Evolutionary conservation across 169 alveolate species (phyloP).

Genomic region (Cryptosporidium parvum): DNA sequence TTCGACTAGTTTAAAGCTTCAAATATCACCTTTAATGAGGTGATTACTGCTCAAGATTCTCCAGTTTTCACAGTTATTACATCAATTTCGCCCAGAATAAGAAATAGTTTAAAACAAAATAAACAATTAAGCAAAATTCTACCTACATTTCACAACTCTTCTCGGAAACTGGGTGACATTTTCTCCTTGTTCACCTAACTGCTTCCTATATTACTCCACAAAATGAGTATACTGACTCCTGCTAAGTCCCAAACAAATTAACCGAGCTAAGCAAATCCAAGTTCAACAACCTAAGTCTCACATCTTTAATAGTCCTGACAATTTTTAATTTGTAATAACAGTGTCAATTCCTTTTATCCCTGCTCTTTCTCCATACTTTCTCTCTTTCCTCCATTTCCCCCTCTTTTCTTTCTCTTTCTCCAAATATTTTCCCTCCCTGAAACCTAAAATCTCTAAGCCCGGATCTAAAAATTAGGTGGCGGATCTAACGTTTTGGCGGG

Average conservation of each 20-base stretch:
- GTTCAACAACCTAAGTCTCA: neutral
- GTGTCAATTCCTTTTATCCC: neutral
- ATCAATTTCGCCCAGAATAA: too few relatives aligned
- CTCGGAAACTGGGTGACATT: too few relatives aligned
- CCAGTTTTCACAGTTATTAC: too few relatives aligned
- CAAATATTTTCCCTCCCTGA: neutral
- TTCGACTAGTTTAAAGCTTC: slow-evolving; percentile 74
- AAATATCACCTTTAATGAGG: neutral
- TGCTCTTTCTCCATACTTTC: neutral
- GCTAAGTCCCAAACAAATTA: neutral
- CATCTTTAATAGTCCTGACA: neutral
- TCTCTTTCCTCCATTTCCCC: neutral
- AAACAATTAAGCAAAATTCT: too few relatives aligned
- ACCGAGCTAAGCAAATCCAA: neutral
- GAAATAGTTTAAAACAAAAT: too few relatives aligned
- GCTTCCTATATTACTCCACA: neutral
- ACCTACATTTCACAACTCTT: too few relatives aligned
- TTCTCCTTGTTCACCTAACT: neutral
- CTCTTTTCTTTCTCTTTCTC: neutral
- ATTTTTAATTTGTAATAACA: neutral
- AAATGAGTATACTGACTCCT: neutral
- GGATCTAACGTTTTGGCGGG: slow-evolving; percentile 27
- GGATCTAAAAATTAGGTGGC: slow-evolving; percentile 36
- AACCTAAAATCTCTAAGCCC: neutral
- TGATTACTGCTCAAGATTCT: neutral